phyloP scores from a whole-genome alignment of 2,329 filamentous ascomycete species.

The Ascochyta lentis region DNA sequence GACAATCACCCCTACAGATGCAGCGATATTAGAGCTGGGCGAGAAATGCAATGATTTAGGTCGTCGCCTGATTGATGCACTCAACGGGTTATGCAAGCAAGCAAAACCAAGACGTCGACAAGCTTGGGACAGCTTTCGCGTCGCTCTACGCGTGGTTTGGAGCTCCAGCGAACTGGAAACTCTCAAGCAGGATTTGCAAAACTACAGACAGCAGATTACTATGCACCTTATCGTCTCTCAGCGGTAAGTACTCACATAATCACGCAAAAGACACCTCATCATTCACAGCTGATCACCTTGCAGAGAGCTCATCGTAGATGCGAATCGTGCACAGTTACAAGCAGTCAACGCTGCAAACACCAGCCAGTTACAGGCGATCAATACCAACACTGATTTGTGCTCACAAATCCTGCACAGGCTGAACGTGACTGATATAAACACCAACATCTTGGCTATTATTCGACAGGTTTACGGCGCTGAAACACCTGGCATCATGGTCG shows the following conservation, averaged over 20 bases:
- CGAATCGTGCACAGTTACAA: too few species aligned
- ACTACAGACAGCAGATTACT: constrained; percentile 15
- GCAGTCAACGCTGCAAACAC: too few species aligned
- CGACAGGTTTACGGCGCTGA: not conserved
- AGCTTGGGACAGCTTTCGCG: too few species aligned
- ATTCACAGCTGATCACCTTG: too few species aligned
- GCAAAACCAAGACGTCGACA: too few species aligned
- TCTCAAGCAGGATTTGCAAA: constrained; percentile 3
- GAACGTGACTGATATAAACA: not conserved
- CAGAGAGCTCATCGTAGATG: too few species aligned
- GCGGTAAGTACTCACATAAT: not conserved
- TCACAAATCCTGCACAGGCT: not conserved
- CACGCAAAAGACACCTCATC: too few species aligned
- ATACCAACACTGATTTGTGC: not conserved
- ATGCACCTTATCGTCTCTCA: constrained; percentile 11
- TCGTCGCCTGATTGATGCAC: too few species aligned
- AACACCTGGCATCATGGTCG: not conserved
- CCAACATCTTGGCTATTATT: not conserved
- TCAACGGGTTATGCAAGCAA: too few species aligned
- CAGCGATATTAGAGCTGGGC: too few species aligned
- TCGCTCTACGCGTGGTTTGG: constrained; percentile 15
- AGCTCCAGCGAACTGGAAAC: constrained; percentile 5
- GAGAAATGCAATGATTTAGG: too few species aligned
- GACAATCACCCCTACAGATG: not conserved
- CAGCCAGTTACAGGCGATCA: too few species aligned